Evolutionary conservation across 208 protist species (phyloP).

Genomic region (Entamoeba moshkovskii): DNA sequence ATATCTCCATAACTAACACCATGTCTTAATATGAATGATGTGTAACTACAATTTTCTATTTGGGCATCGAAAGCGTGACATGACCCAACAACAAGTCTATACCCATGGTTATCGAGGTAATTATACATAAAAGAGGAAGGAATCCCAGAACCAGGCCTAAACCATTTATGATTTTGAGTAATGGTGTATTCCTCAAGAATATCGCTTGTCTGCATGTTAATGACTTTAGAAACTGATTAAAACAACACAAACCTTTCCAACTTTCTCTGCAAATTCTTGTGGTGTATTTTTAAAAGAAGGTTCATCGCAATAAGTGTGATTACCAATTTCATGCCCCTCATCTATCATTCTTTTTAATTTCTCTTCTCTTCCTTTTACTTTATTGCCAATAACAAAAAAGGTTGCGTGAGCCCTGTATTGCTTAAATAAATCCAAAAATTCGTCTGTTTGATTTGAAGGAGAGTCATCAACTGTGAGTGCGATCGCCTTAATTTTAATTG

Average conservation of each 20-base stretch:
- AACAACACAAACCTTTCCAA: background rate
- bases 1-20: background rate
- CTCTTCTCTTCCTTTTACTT: background rate
- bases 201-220: background rate
- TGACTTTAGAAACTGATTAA: background rate
- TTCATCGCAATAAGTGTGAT: background rate
- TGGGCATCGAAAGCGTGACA: background rate
- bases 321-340: slow-evolving; percentile 3
- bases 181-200: background rate
- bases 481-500: background rate
- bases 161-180: background rate
- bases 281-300: background rate
- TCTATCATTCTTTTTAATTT: background rate
- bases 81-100: background rate
- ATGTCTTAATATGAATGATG: background rate
- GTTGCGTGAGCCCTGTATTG: background rate
- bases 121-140: background rate
- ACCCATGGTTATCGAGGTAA: background rate
- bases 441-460: background rate
- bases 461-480: background rate
- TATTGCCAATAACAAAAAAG: slow-evolving; percentile 4
- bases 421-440: background rate
- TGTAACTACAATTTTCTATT: background rate
- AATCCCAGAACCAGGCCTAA: background rate
- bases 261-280: background rate